Evolutionary conservation across 176 grass and related monocot genomes (phyloP).

Genomic region (Dactylis glomerata): DNA sequence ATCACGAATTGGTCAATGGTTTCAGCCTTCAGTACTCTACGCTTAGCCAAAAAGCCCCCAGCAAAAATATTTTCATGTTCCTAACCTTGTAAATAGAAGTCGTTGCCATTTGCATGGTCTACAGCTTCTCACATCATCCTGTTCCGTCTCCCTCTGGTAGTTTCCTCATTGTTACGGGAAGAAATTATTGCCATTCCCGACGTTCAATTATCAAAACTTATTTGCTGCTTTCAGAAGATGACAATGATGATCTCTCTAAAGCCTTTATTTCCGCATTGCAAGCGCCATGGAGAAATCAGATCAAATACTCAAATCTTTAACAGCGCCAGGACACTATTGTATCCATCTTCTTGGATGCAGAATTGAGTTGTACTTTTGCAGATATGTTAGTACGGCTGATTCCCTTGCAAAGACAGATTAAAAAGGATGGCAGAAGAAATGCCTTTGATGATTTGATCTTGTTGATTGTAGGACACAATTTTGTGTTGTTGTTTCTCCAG

Average conservation of each 20-base stretch:
- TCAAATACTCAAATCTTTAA: conserved; percentile 16
- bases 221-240: not conserved
- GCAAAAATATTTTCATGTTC: too few species aligned
- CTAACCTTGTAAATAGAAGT: conserved; percentile 53
- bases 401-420: not conserved
- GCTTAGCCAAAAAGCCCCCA: too few species aligned
- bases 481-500: not conserved
- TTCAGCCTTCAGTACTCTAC: too few species aligned
- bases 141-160: not conserved
- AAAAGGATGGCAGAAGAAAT: too few species aligned
- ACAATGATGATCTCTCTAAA: conserved; percentile 5
- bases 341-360: not conserved
- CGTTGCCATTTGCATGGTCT: too few species aligned
- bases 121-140: not conserved
- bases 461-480: not conserved
- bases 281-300: not conserved
- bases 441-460: not conserved
- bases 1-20: too few species aligned
- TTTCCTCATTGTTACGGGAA: not conserved
- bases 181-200: too few species aligned
- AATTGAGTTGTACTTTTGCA: conserved; percentile 13
- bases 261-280: conserved; percentile 28
- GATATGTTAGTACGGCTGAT: conserved; percentile 31
- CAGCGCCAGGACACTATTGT: conserved; percentile 34
- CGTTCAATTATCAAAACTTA: not conserved